Conservation (phyloP, 768 basidiomycete genomes). For the Grammothele lineata region DNA sequence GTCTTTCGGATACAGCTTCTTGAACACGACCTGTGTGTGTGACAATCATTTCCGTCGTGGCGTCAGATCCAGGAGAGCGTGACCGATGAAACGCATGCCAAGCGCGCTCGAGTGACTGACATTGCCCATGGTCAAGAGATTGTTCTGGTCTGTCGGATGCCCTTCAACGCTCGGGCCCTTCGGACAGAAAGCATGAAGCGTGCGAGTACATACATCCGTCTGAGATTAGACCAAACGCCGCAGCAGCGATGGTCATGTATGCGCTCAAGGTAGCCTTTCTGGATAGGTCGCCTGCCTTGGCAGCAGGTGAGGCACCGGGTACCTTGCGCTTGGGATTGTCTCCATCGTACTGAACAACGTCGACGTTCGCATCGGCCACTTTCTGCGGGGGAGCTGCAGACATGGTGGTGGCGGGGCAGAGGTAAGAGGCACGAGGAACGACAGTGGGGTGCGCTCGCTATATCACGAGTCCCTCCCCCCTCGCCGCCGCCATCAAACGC, state of each 20-base stretch:
- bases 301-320: not conserved
- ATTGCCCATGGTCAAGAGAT: constrained; percentile 67
- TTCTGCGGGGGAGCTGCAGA: not conserved
- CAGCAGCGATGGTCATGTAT: constrained; percentile 60
- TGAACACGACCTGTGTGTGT: constrained; percentile 56
- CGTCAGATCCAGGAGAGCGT: too few relatives aligned
- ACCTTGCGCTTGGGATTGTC: not conserved
- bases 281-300: constrained; percentile 8
- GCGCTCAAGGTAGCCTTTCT: constrained; percentile 47
- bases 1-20: constrained; percentile 53
- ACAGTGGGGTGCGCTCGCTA: constrained; percentile 1
- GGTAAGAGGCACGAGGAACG: constrained; percentile 2
- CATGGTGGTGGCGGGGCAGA: constrained; percentile 7
- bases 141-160: constrained; percentile 54
- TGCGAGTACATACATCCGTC: constrained; percentile 24
- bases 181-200: too few relatives aligned
- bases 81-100: not conserved
- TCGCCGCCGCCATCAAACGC: constrained; percentile 12
- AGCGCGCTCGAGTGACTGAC: constrained; percentile 28
- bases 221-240: constrained; percentile 58
- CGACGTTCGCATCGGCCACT: constrained; percentile 6
- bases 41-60: too few relatives aligned
- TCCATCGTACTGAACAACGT: constrained; percentile 4
- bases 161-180: too few relatives aligned
- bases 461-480: too few relatives aligned